These are phyloP conservation scores for Nicotiana knightiana DNA, from an alignment of 257 asterid species.

Conservation along the genomic window DNA sequence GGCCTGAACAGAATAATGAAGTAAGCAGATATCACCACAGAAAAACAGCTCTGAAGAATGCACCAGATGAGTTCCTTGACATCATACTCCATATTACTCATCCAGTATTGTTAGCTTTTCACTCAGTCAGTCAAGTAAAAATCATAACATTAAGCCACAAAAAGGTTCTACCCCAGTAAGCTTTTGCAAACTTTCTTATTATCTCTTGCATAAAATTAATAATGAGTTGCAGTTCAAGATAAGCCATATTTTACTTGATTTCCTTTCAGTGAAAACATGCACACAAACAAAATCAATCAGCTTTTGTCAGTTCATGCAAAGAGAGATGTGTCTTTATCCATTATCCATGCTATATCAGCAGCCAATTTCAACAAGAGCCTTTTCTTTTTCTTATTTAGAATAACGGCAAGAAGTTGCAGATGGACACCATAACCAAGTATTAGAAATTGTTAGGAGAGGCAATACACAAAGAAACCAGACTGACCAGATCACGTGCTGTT, in stretches of 20 bases:
- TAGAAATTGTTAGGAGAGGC: not conserved
- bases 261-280: not conserved
- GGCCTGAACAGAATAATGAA: conserved; percentile 49
- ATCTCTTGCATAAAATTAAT: not conserved
- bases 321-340: not conserved
- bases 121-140: not conserved
- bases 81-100: not conserved
- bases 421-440: conserved; percentile 12
- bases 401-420: not conserved
- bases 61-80: not conserved
- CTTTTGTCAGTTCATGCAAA: not conserved
- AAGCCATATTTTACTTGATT: not conserved
- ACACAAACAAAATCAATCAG: not conserved
- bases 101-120: not conserved
- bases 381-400: not conserved
- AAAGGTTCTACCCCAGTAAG: not conserved
- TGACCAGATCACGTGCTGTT: conserved; percentile 96
- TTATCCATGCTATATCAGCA: not conserved
- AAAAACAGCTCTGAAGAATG: not conserved
- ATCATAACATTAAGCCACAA: not conserved
- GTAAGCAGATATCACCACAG: conserved; percentile 19
- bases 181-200: not conserved
- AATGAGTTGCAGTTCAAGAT: not conserved
- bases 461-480: conserved; percentile 1
- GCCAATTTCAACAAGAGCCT: not conserved